Evolutionary conservation across 116 monocot genomes (phyloP).

Genomic region (Trichopus zeylanicus): DNA sequence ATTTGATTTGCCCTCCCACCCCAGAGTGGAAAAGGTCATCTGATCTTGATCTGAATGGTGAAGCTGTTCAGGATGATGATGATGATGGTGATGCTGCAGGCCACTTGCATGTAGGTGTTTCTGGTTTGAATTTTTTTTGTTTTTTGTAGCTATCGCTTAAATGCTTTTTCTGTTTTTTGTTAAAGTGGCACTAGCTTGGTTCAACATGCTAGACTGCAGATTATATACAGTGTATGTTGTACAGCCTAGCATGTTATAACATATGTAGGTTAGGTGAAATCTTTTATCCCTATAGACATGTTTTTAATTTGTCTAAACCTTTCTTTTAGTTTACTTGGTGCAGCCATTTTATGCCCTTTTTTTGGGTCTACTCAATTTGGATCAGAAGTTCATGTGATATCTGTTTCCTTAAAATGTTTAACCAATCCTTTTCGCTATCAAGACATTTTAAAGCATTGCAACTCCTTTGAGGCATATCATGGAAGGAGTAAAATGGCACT

Average conservation of each 20-base stretch:
- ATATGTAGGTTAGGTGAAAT: too few relatives aligned
- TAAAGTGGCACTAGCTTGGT: too few relatives aligned
- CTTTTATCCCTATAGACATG: neutral
- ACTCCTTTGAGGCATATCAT: neutral
- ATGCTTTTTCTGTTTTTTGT: too few relatives aligned
- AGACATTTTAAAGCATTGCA: neutral
- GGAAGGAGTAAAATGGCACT: neutral
- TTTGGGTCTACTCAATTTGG: too few relatives aligned
- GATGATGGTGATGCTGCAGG: constrained; percentile 45
- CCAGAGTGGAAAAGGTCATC: constrained; percentile 96
- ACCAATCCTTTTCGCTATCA: neutral
- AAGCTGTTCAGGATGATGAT: constrained; percentile 91
- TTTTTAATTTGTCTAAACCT: neutral
- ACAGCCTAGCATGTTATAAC: too few relatives aligned
- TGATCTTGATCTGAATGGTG: constrained; percentile 96
- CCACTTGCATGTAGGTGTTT: constrained; percentile 29
- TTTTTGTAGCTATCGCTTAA: too few relatives aligned
- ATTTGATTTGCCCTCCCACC: constrained; percentile 61
- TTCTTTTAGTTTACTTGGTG: too few relatives aligned
- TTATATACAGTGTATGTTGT: too few relatives aligned
- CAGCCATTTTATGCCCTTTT: neutral
- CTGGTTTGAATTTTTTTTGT: too few relatives aligned
- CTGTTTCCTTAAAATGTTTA: neutral
- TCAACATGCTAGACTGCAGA: too few relatives aligned
- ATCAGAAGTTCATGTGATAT: neutral